Conservation (phyloP, 2,329 filamentous ascomycete genomes). For the Aspergillus carbonarius region DNA sequence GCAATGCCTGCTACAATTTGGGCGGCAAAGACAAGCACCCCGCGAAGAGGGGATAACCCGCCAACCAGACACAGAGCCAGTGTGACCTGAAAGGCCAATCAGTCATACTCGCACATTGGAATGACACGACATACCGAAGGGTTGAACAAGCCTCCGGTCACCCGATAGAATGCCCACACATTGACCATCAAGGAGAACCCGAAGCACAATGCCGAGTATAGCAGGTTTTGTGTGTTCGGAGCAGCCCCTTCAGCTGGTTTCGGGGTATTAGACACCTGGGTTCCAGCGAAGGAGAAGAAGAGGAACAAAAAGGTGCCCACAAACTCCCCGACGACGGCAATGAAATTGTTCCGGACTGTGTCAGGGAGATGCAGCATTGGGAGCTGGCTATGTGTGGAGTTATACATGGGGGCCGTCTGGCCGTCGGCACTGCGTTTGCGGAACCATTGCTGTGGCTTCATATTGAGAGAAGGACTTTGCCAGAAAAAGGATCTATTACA, state of each 20-base stretch:
- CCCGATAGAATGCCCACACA: conserved; percentile 56
- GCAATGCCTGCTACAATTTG: conserved; percentile 62
- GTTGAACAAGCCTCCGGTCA: conserved; percentile 54
- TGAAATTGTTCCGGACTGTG: conserved; percentile 43
- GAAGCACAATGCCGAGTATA: conserved; percentile 48
- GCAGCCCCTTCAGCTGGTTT: conserved; percentile 31
- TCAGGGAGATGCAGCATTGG: conserved; percentile 38
- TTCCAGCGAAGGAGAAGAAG: conserved; percentile 49
- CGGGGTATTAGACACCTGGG: conserved; percentile 47
- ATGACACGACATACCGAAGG: conserved; percentile 40
- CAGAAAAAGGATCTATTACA: background rate
- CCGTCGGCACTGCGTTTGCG: background rate
- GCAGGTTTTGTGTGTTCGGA: conserved; percentile 37
- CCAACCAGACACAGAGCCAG: conserved; percentile 61
- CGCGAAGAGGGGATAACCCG: conserved; percentile 55
- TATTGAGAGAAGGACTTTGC: background rate
- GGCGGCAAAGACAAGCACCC: conserved; percentile 52
- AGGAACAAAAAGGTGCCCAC: conserved; percentile 54
- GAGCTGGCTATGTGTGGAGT: conserved; percentile 19
- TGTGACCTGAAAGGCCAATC: conserved; percentile 45
- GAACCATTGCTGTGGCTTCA: background rate
- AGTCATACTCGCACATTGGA: background rate
- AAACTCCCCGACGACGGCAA: conserved; percentile 52
- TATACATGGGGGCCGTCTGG: background rate
- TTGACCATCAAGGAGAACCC: conserved; percentile 53